These are phyloP conservation scores for Heterobasidion irregulare DNA, from an alignment of 1,284 basidiomycete species.

Conservation along the genomic window DNA sequence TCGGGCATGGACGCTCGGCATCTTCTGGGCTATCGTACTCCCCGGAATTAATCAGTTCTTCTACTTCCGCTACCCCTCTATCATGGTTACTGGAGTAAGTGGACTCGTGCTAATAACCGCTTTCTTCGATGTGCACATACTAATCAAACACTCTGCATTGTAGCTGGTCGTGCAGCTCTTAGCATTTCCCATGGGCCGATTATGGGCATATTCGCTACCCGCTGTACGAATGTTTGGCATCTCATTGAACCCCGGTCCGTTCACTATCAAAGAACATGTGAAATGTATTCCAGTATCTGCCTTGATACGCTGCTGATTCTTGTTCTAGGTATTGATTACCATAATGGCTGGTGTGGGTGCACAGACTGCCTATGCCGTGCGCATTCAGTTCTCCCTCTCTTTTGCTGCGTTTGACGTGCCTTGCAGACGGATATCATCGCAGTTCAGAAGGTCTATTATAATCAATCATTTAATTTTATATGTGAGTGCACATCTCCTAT, in stretches of 20 bases:
- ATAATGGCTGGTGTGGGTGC: conserved; percentile 75
- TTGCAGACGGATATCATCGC: conserved; percentile 62
- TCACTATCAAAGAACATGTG: conserved; percentile 64
- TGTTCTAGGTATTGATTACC: conserved; percentile 33
- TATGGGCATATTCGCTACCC: conserved; percentile 43
- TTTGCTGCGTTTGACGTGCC: conserved; percentile 5
- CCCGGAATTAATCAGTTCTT: conserved; percentile 52
- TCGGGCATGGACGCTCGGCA: conserved; percentile 58
- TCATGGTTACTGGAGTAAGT: conserved; percentile 20
- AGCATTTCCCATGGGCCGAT: conserved; percentile 44
- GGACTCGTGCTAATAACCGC: not conserved
- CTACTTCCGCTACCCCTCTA: conserved; percentile 54
- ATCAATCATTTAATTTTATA: conserved; percentile 49
- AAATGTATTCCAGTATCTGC: not conserved
- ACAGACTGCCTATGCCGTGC: conserved; percentile 48
- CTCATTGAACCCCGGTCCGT: conserved; percentile 61
- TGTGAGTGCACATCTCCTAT: conserved; percentile 32
- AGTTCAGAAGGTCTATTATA: conserved; percentile 63
- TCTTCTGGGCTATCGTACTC: conserved; percentile 50
- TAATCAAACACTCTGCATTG: conserved; percentile 18
- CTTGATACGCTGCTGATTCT: not conserved
- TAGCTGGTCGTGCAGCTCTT: conserved; percentile 46
- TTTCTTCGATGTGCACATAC: not conserved
- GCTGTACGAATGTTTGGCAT: conserved; percentile 41
- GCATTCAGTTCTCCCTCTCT: conserved; percentile 2